Conservation (phyloP, 1,139 yeast genomes). For the Pneumocystis oryctolagi region DNA sequence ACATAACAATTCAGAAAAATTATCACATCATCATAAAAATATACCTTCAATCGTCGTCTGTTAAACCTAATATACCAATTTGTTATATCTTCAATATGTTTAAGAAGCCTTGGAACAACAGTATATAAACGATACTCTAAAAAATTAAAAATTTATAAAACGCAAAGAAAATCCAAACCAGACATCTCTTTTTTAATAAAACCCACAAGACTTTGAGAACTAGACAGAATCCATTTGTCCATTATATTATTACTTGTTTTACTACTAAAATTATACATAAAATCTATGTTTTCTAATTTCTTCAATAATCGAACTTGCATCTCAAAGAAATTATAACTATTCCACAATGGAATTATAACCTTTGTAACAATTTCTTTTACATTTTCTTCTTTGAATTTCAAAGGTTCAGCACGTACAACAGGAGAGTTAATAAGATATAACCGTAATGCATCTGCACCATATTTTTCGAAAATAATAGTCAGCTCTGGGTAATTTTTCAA, state of each 20-base stretch:
- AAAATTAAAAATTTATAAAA: neutral
- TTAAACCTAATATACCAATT: constrained; percentile 98
- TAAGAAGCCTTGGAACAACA: constrained; percentile 82
- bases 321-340: constrained; percentile 88
- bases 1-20: neutral
- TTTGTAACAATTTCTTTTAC: constrained; percentile 94
- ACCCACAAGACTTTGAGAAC: constrained; percentile 75
- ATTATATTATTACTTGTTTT: constrained; percentile 62
- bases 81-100: constrained; percentile 83
- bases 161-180: constrained; percentile 21
- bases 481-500: constrained; percentile 98
- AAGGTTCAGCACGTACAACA: constrained; percentile 87
- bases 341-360: constrained; percentile 96
- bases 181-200: constrained; percentile 82
- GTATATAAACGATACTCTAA: constrained; percentile 65
- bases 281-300: constrained; percentile 58
- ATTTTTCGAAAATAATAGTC: constrained; percentile 56
- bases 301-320: constrained; percentile 78
- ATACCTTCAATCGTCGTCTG: constrained; percentile 67
- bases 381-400: constrained; percentile 96
- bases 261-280: constrained; percentile 51
- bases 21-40: neutral
- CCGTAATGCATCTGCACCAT: constrained; percentile 97
- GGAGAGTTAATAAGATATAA: constrained; percentile 93
- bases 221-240: constrained; percentile 95